Percentiles rank a stretch among this genome's conserved stretches.
Evolutionary conservation across 2,329 filamentous ascomycete species (phyloP).

Genomic region (Ilyonectria sp.): DNA sequence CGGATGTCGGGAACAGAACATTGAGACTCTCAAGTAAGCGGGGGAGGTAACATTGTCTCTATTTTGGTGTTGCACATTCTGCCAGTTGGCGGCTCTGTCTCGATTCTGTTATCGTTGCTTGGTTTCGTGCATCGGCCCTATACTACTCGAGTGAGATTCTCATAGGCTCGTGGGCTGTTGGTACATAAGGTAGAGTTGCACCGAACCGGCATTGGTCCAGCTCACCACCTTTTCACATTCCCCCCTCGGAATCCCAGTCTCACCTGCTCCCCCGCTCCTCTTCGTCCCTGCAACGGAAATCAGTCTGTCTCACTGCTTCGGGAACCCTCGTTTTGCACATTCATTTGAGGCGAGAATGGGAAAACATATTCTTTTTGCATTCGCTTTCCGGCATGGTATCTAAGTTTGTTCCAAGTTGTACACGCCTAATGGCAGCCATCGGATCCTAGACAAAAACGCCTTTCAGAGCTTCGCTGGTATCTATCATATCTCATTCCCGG

Average conservation of each 20-base stretch:
- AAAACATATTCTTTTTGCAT: conserved; percentile 24
- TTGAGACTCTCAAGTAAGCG: neutral
- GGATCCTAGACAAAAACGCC: conserved; percentile 43
- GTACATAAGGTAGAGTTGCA: neutral
- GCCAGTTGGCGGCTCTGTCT: neutral
- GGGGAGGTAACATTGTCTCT: neutral
- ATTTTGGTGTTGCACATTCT: neutral
- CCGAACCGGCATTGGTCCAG: neutral
- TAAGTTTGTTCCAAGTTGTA: conserved; percentile 29
- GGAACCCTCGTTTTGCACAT: neutral
- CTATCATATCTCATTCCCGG: conserved; percentile 41
- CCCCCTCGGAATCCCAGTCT: neutral
- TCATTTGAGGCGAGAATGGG: neutral
- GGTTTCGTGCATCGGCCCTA: neutral
- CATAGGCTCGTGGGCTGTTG: neutral
- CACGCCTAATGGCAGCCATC: conserved; percentile 35
- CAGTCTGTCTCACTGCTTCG: neutral
- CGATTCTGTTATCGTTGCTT: neutral
- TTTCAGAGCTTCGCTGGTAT: conserved; percentile 36
- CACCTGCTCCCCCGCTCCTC: neutral
- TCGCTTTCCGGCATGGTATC: conserved; percentile 38
- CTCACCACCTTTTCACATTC: neutral
- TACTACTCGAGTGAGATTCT: neutral
- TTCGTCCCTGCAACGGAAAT: neutral
- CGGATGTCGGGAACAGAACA: too few species aligned